Evolutionary conservation across 306 rosid genomes (phyloP).

Genomic region (Urtica urens): DNA sequence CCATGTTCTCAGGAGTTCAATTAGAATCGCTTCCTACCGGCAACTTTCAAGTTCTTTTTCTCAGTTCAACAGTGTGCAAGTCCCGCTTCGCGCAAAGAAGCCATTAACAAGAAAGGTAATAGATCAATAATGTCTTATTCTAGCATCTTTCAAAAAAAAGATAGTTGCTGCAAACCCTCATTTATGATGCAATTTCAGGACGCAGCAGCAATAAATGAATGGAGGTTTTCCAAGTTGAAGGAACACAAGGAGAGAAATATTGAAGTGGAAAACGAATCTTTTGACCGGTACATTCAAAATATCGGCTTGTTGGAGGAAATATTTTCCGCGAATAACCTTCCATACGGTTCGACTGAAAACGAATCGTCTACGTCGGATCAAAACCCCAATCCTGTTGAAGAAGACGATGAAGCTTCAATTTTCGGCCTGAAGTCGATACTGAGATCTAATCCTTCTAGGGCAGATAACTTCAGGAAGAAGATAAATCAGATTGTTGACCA

Average conservation of each 20-base stretch:
- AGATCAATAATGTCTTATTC: too few relatives aligned
- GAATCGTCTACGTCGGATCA: conserved; percentile 30
- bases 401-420: conserved; percentile 25
- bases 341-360: conserved; percentile 24
- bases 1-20: conserved; percentile 41
- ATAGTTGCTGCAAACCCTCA: too few relatives aligned
- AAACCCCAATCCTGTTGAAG: conserved; percentile 29
- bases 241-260: conserved; percentile 55
- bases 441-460: conserved; percentile 44
- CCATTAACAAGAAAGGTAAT: conserved; percentile 89
- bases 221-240: conserved; percentile 90
- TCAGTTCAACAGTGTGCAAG: conserved; percentile 73
- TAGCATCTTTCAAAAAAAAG: too few relatives aligned
- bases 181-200: conserved; percentile 47
- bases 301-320: conserved; percentile 69
- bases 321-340: conserved; percentile 40
- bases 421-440: conserved; percentile 53
- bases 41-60: conserved; percentile 86
- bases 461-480: conserved; percentile 43
- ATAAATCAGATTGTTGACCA: conserved; percentile 56
- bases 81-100: conserved; percentile 65
- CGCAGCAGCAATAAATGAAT: conserved; percentile 72
- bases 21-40: conserved; percentile 65
- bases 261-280: conserved; percentile 81
- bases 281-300: conserved; percentile 82